phyloP scores from a whole-genome alignment of 108 stramenopile genomes.

The Schizochytrium sp. region DNA sequence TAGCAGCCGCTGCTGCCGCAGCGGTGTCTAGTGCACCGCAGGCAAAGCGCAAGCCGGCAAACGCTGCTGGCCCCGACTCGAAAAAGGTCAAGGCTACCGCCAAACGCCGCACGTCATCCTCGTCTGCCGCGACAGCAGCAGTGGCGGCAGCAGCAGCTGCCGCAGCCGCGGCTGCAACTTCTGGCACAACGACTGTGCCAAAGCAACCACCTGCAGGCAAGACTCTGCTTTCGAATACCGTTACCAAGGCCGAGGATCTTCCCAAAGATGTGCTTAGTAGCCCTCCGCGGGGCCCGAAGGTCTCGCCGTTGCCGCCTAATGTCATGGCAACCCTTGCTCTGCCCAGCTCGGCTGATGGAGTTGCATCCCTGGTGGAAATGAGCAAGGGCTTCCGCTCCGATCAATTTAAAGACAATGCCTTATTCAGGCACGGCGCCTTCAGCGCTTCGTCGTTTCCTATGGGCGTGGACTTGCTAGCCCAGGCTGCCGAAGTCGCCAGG shows the following conservation, averaged over 20 bases:
- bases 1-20: too few relatives aligned
- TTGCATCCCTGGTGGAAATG: slow-evolving; percentile 25
- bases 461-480: slow-evolving; percentile 15
- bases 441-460: background rate
- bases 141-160: too few relatives aligned
- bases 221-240: background rate
- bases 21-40: background rate
- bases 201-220: background rate
- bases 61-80: background rate
- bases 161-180: too few relatives aligned
- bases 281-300: slow-evolving; percentile 45
- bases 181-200: background rate
- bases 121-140: too few relatives aligned
- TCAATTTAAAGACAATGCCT: background rate
- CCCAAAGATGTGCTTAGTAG: slow-evolving; percentile 50
- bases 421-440: background rate
- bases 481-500: background rate
- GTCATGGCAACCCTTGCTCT: slow-evolving; percentile 48
- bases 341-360: slow-evolving; percentile 31
- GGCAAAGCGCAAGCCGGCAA: background rate
- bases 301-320: slow-evolving; percentile 9
- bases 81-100: background rate
- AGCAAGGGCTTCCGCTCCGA: slow-evolving; percentile 26
- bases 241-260: background rate
- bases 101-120: background rate